Percentiles rank a stretch among this genome's conserved stretches.
These are phyloP conservation scores for Mucor racemosus DNA, from an alignment of 371 early-diverging fungal genomes.

Conservation along the genomic window DNA sequence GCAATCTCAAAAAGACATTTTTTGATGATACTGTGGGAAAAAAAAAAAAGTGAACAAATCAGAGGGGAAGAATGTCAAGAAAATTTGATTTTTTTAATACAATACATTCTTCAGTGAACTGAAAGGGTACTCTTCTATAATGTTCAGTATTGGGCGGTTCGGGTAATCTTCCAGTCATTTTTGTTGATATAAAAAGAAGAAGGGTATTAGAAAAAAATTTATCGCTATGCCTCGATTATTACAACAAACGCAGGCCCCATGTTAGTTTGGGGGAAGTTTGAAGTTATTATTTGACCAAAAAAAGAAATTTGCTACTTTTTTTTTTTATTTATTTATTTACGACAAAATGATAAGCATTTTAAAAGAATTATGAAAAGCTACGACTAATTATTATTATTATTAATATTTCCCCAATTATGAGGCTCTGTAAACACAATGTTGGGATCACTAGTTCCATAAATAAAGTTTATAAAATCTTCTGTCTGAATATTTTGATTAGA, in stretches of 20 bases:
- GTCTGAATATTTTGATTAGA: not conserved
- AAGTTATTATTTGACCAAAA: no score
- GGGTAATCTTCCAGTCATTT: conserved; percentile 22
- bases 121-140: conserved; percentile 41
- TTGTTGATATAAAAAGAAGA: not conserved
- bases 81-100: not conserved
- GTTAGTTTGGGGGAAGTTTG: no score
- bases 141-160: conserved; percentile 28
- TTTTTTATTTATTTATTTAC: not conserved
- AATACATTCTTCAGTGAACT: conserved; percentile 50
- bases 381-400: not conserved
- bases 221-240: no score
- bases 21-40: conserved; percentile 42
- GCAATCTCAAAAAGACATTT: conserved; percentile 45
- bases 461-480: not conserved
- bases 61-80: not conserved
- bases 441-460: not conserved
- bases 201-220: not conserved
- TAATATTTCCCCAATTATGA: not conserved
- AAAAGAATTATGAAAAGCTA: not conserved
- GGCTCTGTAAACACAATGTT: not conserved
- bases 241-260: no score
- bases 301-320: not conserved
- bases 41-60: not conserved
- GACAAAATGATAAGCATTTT: conserved; percentile 4